Evolutionary conservation across 805 yeast species (phyloP).

Genomic region (Hanseniaspora thailandica): DNA sequence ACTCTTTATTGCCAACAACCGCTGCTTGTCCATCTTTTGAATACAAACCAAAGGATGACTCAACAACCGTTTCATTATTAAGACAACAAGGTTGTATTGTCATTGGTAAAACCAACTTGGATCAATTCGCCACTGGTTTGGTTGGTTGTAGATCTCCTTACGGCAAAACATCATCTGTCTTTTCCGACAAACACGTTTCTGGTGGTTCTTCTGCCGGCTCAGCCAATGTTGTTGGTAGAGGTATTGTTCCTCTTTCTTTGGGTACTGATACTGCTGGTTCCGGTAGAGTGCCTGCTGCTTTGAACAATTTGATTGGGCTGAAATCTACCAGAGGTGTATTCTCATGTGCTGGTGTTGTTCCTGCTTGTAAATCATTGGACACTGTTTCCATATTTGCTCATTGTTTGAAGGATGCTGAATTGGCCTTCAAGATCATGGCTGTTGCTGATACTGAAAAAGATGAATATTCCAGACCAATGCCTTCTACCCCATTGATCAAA

Average conservation of each 20-base stretch:
- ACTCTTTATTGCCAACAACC: slow-evolving; percentile 66
- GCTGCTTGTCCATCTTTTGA: slow-evolving; percentile 88
- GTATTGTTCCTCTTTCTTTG: slow-evolving; percentile 74
- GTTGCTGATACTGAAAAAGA: slow-evolving; percentile 55
- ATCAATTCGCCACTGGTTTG: slow-evolving; percentile 94
- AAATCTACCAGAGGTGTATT: slow-evolving; percentile 87
- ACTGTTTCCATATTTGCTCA: slow-evolving; percentile 79
- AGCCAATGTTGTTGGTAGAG: slow-evolving; percentile 82
- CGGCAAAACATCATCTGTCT: slow-evolving; percentile 76
- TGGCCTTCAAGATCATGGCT: slow-evolving; percentile 58
- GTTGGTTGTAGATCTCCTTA: slow-evolving; percentile 94
- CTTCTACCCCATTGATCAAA: slow-evolving; percentile 48
- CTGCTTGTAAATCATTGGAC: slow-evolving; percentile 91
- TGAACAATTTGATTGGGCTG: slow-evolving; percentile 82
- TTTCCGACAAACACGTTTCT: slow-evolving; percentile 63
- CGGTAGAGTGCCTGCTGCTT: slow-evolving; percentile 92
- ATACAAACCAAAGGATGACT: slow-evolving; percentile 57
- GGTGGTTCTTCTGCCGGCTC: slow-evolving; percentile 97
- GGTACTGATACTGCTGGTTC: slow-evolving; percentile 99
- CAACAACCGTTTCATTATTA: slow-evolving; percentile 62
- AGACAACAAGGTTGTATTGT: slow-evolving; percentile 86
- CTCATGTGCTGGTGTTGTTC: slow-evolving; percentile 85
- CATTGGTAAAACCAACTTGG: slow-evolving; percentile 87
- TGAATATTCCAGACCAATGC: slow-evolving; percentile 70
- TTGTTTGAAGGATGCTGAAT: slow-evolving; percentile 72